A percentile compares a stretch with the other conserved stretches of the same genome.
These are phyloP conservation scores for Plantago elongata DNA, from an alignment of 257 asterid genomes.

Conservation along the genomic window DNA sequence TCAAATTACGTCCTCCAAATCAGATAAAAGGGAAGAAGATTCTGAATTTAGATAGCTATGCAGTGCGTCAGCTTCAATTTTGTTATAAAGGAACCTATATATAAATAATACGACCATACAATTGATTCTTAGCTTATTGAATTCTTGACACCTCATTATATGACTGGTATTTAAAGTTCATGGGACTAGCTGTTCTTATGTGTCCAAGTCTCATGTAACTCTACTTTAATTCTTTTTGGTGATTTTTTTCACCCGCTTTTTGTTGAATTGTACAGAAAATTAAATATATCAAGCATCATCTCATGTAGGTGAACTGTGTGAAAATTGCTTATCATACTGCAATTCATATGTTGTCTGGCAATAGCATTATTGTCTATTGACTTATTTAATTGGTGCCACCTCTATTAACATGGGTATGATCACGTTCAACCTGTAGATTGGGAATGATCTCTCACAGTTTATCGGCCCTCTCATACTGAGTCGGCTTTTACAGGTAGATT, in stretches of 20 bases:
- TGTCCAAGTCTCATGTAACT: background rate
- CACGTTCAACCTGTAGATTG: constrained; percentile 54
- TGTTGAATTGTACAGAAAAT: background rate
- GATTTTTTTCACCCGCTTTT: too few relatives aligned
- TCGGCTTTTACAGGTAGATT: constrained; percentile 68
- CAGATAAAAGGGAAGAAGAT: constrained; percentile 8
- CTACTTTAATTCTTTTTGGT: background rate
- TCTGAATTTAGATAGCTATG: constrained; percentile 1
- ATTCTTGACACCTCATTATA: too few relatives aligned
- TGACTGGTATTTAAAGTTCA: too few relatives aligned
- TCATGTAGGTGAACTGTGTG: constrained; percentile 9
- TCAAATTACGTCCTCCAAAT: constrained; percentile 3
- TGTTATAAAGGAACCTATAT: background rate
- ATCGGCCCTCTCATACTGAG: constrained; percentile 82
- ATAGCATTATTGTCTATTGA: constrained; percentile 13
- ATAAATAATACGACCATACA: background rate
- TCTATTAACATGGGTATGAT: constrained; percentile 24
- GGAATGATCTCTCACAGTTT: constrained; percentile 80
- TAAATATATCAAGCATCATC: constrained; percentile 9
- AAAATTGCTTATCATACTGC: background rate
- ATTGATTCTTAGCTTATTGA: too few relatives aligned
- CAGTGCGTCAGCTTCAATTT: background rate
- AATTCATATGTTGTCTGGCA: background rate
- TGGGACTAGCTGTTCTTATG: too few relatives aligned
- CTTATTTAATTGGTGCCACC: constrained; percentile 13